Evolutionary conservation across 495 filamentous ascomycete species (phyloP), one percentile per base, ranked within the genome.

Genomic region (Geoglossum glabrum): DNA sequence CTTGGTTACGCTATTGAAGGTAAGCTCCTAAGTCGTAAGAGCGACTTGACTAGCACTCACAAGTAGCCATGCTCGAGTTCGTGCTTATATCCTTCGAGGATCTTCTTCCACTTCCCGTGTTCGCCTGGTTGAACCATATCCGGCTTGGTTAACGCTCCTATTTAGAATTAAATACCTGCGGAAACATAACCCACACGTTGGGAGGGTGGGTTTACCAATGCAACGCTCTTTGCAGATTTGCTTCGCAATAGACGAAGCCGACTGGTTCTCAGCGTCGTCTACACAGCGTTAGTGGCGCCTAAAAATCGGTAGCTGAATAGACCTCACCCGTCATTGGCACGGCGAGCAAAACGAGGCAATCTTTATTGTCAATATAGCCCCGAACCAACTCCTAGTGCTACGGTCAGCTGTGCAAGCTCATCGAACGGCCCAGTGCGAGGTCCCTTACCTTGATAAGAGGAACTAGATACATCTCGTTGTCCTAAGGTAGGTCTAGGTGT

Each of bases 141-240:
- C 1, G 74, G 74, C 56, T 77, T 77, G 4, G 74, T 76, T 10
- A 77, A 60, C 4, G 74, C 74, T 1, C 74, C 66, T 69, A 56
- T 3, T 57, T 31, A 17, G 43, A 25, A 19, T 58, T 26, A 51
- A 13, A 33, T 1, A 46, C 33, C 19, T 25, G 23, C 15, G 28
- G n/a, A 19, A 27, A 30, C 7, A n/a, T n/a, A 11, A 21, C 49
- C 1, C n/a, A 50, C 9, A 47, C 31, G 31, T 6, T 17, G 36
- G 36, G 36, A 17, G 19, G 36, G n/a, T 27, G 1, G 3, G 25
- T 54, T 23, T 40, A 67, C 65, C 66, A 19, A 68, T 69, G 11
- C 67, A 68, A 13, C 66, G 62, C 21, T 68, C 66, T 40, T 66
- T 62, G 3, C 62, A 67, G 1, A 65, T 54, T 15, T 65, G 54